Evolutionary conservation across 1,139 yeast species (phyloP).

Genomic region (Geotrichum restrictum): DNA sequence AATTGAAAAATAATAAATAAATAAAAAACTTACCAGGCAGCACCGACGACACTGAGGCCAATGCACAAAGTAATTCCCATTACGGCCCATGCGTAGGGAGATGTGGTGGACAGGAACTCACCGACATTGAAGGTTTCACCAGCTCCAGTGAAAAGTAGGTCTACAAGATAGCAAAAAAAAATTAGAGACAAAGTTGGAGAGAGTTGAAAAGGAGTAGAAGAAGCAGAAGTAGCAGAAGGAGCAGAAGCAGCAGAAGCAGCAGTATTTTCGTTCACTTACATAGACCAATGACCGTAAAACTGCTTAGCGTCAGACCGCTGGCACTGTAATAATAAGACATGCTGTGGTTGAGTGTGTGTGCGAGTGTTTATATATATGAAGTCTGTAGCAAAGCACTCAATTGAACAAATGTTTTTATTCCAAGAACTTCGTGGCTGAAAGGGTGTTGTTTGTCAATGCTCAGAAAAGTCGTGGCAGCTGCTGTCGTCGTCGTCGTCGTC

Average conservation of each 20-base stretch:
- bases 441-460: too few species aligned
- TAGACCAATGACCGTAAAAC: conserved; percentile 31
- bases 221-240: too few species aligned
- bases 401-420: too few species aligned
- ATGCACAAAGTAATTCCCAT: conserved; percentile 90
- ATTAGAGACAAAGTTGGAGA: background rate
- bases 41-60: conserved; percentile 93
- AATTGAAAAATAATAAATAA: background rate
- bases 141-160: conserved; percentile 85
- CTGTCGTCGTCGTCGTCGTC: too few species aligned
- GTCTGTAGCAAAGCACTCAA: too few species aligned
- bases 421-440: too few species aligned
- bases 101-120: conserved; percentile 72
- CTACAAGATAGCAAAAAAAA: conserved; percentile 33
- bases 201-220: too few species aligned
- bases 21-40: conserved; percentile 66
- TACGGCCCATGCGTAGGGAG: conserved; percentile 97
- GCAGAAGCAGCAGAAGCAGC: too few species aligned
- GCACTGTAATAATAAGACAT: conserved; percentile 20
- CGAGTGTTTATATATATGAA: background rate
- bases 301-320: conserved; percentile 14
- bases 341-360: background rate
- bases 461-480: too few species aligned
- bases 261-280: conserved; percentile 25
- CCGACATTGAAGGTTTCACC: conserved; percentile 92